These are phyloP conservation scores for Lolium rigidum DNA, from an alignment of 176 grass and related monocot genomes.

Conservation along the genomic window DNA sequence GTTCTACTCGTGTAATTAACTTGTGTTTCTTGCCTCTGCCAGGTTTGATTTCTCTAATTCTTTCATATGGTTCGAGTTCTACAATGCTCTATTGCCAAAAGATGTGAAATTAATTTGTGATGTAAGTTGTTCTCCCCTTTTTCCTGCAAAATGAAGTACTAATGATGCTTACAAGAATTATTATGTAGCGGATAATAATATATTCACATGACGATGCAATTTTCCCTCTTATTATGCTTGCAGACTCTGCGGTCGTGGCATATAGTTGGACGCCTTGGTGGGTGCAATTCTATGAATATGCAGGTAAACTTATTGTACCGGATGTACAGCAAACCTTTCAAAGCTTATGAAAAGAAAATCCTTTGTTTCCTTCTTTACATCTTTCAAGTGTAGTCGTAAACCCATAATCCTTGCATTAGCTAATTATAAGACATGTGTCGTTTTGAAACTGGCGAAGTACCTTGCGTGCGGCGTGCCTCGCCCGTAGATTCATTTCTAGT, in stretches of 20 bases:
- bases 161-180: background rate
- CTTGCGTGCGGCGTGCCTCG: no score
- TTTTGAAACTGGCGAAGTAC: conserved; percentile 1
- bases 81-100: conserved; percentile 83
- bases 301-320: conserved; percentile 63
- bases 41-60: conserved; percentile 94
- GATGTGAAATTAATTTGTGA: conserved; percentile 82
- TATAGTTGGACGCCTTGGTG: conserved; percentile 87
- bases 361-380: conserved; percentile 27
- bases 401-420: background rate
- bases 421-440: background rate
- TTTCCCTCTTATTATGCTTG: conserved; percentile 34
- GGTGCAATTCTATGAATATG: conserved; percentile 98
- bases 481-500: background rate
- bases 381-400: conserved; percentile 15
- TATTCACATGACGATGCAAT: conserved; percentile 23
- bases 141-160: background rate
- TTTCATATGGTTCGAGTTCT: conserved; percentile 95
- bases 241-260: conserved; percentile 92
- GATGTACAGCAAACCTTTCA: background rate
- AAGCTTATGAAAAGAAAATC: background rate
- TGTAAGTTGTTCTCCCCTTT: conserved; percentile 54
- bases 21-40: conserved; percentile 26
- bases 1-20: conserved; percentile 15
- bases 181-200: conserved; percentile 2